These are phyloP conservation scores for Crucibulum laeve DNA, from an alignment of 768 basidiomycete species.

Conservation along the genomic window DNA sequence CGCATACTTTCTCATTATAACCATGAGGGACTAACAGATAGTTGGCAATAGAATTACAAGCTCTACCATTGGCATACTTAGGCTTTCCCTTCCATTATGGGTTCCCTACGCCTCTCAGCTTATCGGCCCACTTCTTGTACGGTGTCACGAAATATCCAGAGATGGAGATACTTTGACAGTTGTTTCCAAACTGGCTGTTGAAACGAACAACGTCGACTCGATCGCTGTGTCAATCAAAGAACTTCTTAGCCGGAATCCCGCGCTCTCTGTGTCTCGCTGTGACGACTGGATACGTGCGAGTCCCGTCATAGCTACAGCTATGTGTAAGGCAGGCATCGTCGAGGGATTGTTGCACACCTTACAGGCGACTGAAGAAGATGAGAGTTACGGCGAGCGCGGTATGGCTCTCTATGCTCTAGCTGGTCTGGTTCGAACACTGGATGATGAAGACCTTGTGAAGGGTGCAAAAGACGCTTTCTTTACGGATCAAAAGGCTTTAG, in stretches of 20 bases:
- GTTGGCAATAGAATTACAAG: no score
- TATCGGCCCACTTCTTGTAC: slow-evolving; percentile 6
- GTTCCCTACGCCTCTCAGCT: slow-evolving; percentile 2
- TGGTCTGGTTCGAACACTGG: background rate
- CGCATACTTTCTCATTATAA: background rate
- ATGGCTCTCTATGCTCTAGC: background rate
- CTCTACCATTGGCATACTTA: background rate
- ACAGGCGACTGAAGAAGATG: slow-evolving; percentile 1
- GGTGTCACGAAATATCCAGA: background rate
- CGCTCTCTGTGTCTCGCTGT: background rate
- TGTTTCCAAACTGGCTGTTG: background rate
- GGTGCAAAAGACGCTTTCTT: slow-evolving; percentile 8
- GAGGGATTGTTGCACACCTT: slow-evolving; percentile 5
- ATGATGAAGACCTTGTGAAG: background rate
- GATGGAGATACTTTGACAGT: background rate
- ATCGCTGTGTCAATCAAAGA: background rate
- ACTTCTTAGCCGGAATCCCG: background rate
- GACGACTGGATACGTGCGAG: background rate
- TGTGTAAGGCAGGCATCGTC: background rate
- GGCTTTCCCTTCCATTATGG: slow-evolving; percentile 3
- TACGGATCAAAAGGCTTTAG: background rate
- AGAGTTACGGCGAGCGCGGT: background rate
- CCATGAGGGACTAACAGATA: no score
- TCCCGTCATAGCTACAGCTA: background rate
- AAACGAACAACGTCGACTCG: background rate